Percentiles rank a stretch among this genome's conserved stretches.
These are phyloP conservation scores for Trichoderma sp. DNA, from an alignment of 2,329 filamentous ascomycete genomes.

Conservation along the genomic window DNA sequence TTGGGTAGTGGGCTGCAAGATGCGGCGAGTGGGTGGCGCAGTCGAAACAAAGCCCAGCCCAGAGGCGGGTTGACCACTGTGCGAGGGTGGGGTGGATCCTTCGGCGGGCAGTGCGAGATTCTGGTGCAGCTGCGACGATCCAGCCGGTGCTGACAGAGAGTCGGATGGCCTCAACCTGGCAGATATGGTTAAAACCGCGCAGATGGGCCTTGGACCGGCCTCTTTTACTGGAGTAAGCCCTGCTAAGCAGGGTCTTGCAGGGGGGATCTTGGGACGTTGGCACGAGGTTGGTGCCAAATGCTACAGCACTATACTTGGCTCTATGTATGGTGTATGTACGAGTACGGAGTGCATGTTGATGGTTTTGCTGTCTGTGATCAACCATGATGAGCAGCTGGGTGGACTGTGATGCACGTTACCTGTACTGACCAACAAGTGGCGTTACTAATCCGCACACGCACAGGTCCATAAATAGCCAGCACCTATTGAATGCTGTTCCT, in stretches of 20 bases:
- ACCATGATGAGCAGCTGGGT: not conserved
- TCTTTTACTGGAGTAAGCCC: not conserved
- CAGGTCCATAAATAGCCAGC: constrained; percentile 10
- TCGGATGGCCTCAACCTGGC: not conserved
- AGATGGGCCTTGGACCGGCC: not conserved
- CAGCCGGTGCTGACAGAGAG: not conserved
- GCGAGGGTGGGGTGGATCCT: constrained; percentile 3
- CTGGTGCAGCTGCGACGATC: not conserved
- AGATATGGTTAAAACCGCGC: not conserved
- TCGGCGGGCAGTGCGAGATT: constrained; percentile 13
- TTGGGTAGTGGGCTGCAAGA: constrained; percentile 5
- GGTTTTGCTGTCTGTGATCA: not conserved
- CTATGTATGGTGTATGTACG: not conserved
- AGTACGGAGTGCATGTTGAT: not conserved
- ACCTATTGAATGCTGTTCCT: not conserved
- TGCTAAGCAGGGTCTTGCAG: not conserved
- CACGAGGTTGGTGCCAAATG: not conserved
- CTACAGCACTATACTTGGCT: not conserved
- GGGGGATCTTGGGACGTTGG: not conserved
- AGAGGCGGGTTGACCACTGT: not conserved
- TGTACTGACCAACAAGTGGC: not conserved
- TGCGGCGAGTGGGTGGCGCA: constrained; percentile 20
- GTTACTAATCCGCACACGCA: not conserved
- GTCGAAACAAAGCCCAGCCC: not conserved
- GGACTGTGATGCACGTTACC: not conserved